Evolutionary conservation across 2,329 filamentous ascomycete species (phyloP), one percentile per base, ranked within the genome.

Genomic region (Beauveria medogensis): DNA sequence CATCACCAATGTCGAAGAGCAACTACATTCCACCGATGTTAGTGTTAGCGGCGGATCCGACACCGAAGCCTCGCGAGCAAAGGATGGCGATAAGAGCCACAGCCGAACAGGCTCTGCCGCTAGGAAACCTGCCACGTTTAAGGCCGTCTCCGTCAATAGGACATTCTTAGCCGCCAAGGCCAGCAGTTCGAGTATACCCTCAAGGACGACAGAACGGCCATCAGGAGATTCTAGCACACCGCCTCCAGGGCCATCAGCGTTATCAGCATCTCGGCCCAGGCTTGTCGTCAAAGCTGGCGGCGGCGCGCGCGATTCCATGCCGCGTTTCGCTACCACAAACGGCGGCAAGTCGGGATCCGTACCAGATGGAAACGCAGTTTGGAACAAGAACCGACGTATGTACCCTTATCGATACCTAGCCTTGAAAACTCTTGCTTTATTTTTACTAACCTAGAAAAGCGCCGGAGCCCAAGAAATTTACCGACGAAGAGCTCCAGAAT

Each of bases 351-450:
- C 81, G 40, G 79, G 81, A 20, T 70, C 82, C 63, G 85, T 84
- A 28, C 88, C 90, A 16, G 89, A 92, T 72, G 81, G 83, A 34
- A 89, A 78, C 72, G 88, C 82, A 58, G 90, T 95, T 46, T 95
- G 91, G 91, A 95, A 94, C 76, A 92, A 92, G 75, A 95, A 94
- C 72, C 82, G 87, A 78, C 89, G 90, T 88, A 82, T 71, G 87
- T 77, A 40, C 8, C 16, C 37, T 2, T 3, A 22, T 3, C 30
- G 9, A 16, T 9, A 28, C 6, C 5, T 3, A 22, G 7, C 6
- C 9, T 22, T 18, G 5, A 50, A 28, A 16, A 2, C 5, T 16
- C 6, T 6, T 12, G 10, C 16, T 43, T 57, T 30, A 46, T 37
- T 53, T 56, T 64, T 63, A 65, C 69, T 73, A 67, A 71, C 67